Percentiles rank a stretch among this genome's conserved stretches.
Conservation (phyloP, 2,329 filamentous ascomycete species). For the Alternaria sp. region DNA sequence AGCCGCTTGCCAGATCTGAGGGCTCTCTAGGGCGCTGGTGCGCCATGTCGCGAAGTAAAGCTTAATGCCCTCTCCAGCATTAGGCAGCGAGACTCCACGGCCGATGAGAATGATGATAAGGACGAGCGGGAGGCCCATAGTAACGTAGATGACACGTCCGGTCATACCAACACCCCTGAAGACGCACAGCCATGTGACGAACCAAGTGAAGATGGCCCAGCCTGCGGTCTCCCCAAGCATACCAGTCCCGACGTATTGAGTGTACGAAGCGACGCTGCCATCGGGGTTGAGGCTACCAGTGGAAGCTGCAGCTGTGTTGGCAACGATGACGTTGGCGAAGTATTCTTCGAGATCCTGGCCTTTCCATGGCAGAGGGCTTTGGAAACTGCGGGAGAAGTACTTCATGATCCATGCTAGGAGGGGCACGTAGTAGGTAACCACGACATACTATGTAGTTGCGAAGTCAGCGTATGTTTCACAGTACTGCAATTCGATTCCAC, state of each 20-base stretch:
- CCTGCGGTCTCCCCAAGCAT: background rate
- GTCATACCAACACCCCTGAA: conserved; percentile 26
- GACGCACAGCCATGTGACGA: conserved; percentile 20
- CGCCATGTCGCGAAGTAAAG: conserved; percentile 19
- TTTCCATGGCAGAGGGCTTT: conserved; percentile 7
- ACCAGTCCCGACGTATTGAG: background rate
- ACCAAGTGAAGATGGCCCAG: conserved; percentile 9
- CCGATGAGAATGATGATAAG: conserved; percentile 17
- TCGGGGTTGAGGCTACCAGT: conserved; percentile 6
- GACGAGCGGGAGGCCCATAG: conserved; percentile 28
- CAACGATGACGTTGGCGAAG: conserved; percentile 3
- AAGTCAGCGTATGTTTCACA: too few species aligned
- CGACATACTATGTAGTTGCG: background rate
- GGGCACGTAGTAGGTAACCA: conserved; percentile 21
- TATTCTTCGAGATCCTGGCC: background rate
- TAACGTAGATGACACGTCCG: conserved; percentile 28
- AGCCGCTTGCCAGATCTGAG: conserved; percentile 62
- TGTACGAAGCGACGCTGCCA: conserved; percentile 13
- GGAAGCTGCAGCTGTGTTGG: background rate
- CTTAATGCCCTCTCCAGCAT: conserved; percentile 12
- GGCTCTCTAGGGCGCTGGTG: conserved; percentile 30
- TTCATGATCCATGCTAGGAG: conserved; percentile 20
- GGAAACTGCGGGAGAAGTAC: conserved; percentile 4
- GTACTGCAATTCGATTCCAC: conserved; percentile 1
- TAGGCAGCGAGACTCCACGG: conserved; percentile 17